phyloP scores from a whole-genome alignment of 2,329 filamentous ascomycete genomes.

The Ophiocordyceps unilateralis region DNA sequence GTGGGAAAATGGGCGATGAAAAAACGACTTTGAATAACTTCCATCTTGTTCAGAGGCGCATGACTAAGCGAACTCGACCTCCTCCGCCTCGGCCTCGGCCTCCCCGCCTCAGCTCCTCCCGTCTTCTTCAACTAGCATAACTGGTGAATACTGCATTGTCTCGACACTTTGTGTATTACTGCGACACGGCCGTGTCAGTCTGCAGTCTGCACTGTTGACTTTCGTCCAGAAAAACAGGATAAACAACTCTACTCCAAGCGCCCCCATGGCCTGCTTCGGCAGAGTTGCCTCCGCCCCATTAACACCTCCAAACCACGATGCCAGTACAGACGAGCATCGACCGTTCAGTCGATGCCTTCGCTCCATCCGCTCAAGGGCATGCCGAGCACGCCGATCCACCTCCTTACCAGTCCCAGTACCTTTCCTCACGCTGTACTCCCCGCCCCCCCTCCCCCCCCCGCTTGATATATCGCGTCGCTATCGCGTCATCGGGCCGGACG shows the following conservation, averaged over 20 bases:
- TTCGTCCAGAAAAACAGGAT: neutral
- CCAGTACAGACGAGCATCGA: neutral
- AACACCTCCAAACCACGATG: neutral
- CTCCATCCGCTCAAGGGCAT: too few relatives aligned
- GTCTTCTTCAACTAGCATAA: too few relatives aligned
- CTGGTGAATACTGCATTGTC: too few relatives aligned
- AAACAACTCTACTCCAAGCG: neutral
- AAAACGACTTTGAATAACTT: too few relatives aligned
- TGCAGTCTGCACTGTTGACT: neutral
- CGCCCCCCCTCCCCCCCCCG: neutral
- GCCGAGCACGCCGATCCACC: too few relatives aligned
- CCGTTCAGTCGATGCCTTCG: neutral
- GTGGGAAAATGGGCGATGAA: too few relatives aligned
- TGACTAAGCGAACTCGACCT: too few relatives aligned
- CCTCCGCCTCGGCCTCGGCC: too few relatives aligned
- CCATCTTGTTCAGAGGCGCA: too few relatives aligned
- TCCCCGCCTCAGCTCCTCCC: too few relatives aligned
- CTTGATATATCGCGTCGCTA: neutral
- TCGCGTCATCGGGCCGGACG: neutral
- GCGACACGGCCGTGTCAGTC: neutral
- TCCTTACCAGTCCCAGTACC: too few relatives aligned
- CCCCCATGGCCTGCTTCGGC: neutral
- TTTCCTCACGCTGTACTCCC: neutral
- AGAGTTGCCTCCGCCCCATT: neutral
- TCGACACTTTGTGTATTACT: too few relatives aligned